Evolutionary conservation across 2,329 filamentous ascomycete genomes (phyloP).

Genomic region (Periconia macrospinosa): DNA sequence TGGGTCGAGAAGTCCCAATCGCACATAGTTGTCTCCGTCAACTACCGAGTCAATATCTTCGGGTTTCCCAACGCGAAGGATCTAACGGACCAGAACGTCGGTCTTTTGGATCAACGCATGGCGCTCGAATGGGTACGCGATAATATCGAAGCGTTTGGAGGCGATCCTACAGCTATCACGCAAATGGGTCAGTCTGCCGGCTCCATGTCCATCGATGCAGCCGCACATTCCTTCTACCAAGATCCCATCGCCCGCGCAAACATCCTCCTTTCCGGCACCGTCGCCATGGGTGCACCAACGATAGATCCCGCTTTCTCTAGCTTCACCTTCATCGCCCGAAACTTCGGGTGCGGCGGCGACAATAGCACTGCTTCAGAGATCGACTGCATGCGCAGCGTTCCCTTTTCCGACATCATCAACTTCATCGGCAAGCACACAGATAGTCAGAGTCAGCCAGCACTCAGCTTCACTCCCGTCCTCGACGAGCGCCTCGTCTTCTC

Average conservation of each 20-base stretch:
- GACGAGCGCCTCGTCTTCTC: slow-evolving; percentile 19
- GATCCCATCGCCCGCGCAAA: slow-evolving; percentile 51
- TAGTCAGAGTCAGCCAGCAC: slow-evolving; percentile 15
- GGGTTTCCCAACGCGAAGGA: slow-evolving; percentile 34
- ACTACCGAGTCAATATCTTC: slow-evolving; percentile 36
- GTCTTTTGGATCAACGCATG: slow-evolving; percentile 39
- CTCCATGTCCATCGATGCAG: slow-evolving; percentile 45
- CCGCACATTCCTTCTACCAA: slow-evolving; percentile 47
- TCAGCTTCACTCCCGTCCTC: slow-evolving; percentile 20
- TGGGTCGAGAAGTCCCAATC: slow-evolving; percentile 28
- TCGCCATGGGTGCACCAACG: neutral
- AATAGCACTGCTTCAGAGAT: slow-evolving; percentile 21
- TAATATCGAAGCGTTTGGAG: slow-evolving; percentile 34
- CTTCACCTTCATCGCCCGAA: slow-evolving; percentile 7
- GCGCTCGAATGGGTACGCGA: slow-evolving; percentile 38
- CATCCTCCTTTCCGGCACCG: slow-evolving; percentile 36
- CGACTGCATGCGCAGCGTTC: slow-evolving; percentile 37
- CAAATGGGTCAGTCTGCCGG: slow-evolving; percentile 38
- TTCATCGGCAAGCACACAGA: slow-evolving; percentile 33
- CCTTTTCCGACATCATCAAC: slow-evolving; percentile 25
- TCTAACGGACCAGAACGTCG: slow-evolving; percentile 30
- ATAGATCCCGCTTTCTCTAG: slow-evolving; percentile 4
- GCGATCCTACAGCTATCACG: slow-evolving; percentile 29
- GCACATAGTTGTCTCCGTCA: slow-evolving; percentile 21
- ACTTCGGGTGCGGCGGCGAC: slow-evolving; percentile 10